These are phyloP conservation scores for Trypanosoma avium DNA, from an alignment of 208 protist genomes.

Conservation along the genomic window DNA sequence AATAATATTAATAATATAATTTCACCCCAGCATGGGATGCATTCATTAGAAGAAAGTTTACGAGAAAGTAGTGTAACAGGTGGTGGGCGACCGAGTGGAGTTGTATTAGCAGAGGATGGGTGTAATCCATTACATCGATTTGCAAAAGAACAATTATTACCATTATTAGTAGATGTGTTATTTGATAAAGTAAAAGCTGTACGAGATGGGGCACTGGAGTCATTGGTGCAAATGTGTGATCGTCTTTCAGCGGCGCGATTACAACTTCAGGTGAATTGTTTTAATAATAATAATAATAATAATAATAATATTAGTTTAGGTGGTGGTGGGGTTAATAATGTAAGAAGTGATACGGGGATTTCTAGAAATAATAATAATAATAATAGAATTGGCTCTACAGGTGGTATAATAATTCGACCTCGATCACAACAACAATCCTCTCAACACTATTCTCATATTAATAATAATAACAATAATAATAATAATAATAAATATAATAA, in stretches of 20 bases:
- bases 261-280: background rate
- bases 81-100: conserved; percentile 7
- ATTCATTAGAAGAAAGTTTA: conserved; percentile 14
- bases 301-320: background rate
- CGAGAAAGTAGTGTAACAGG: conserved; percentile 10
- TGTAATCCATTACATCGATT: conserved; percentile 53
- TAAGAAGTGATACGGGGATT: conserved; percentile 4
- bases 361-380: too few species aligned
- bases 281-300: background rate
- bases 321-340: background rate
- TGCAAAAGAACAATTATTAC: conserved; percentile 61
- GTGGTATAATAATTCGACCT: too few species aligned
- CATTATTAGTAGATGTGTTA: conserved; percentile 59
- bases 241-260: conserved; percentile 13
- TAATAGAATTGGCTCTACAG: background rate
- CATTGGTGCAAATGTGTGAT: conserved; percentile 45
- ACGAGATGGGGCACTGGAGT: conserved; percentile 62
- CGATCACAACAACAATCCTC: too few species aligned
- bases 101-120: conserved; percentile 13
- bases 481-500: background rate
- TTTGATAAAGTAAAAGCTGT: conserved; percentile 84
- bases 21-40: background rate
- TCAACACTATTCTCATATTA: too few species aligned
- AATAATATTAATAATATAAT: background rate
- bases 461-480: background rate